phyloP scores from a whole-genome alignment of 768 basidiomycete species.

The Tremella mesenterica region DNA sequence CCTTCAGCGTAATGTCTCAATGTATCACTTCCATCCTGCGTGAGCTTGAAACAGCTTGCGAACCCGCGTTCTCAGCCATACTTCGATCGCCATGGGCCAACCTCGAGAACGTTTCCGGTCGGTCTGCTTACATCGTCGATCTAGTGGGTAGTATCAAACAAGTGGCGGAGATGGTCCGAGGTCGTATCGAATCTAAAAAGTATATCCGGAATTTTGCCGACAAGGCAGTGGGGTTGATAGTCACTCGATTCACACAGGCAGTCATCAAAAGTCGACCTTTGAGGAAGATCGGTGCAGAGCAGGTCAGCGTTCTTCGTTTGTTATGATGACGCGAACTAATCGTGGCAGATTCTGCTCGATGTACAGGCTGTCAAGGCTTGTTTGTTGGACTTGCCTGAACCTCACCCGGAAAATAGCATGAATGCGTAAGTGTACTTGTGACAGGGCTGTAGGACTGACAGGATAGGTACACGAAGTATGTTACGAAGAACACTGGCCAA shows the following conservation, averaged over 20 bases:
- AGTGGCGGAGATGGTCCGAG: slow-evolving; percentile 66
- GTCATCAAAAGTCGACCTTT: slow-evolving; percentile 84
- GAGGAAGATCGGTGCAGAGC: slow-evolving; percentile 88
- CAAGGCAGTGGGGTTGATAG: slow-evolving; percentile 83
- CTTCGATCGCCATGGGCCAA: slow-evolving; percentile 68
- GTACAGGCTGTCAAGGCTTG: slow-evolving; percentile 76
- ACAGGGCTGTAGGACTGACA: not conserved
- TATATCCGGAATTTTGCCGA: slow-evolving; percentile 88
- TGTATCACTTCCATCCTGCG: slow-evolving; percentile 70
- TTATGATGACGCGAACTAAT: not conserved
- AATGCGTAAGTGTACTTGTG: slow-evolving; percentile 36
- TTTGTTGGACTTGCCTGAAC: slow-evolving; percentile 70
- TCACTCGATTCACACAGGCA: slow-evolving; percentile 79
- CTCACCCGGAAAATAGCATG: slow-evolving; percentile 32
- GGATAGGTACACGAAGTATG: slow-evolving; percentile 59
- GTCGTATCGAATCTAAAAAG: slow-evolving; percentile 85
- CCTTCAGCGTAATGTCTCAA: slow-evolving; percentile 65
- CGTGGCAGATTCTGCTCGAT: slow-evolving; percentile 69
- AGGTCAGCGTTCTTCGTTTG: slow-evolving; percentile 49
- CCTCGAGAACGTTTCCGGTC: slow-evolving; percentile 74
- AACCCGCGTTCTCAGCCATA: slow-evolving; percentile 68
- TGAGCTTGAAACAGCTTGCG: slow-evolving; percentile 77
- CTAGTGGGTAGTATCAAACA: slow-evolving; percentile 65
- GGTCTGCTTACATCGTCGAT: slow-evolving; percentile 71
- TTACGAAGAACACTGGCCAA: slow-evolving; percentile 69